A percentile compares a stretch with the other conserved stretches of the same genome.
Evolutionary conservation across 1,139 yeast species (phyloP).

Genomic region (Pichia sp.): DNA sequence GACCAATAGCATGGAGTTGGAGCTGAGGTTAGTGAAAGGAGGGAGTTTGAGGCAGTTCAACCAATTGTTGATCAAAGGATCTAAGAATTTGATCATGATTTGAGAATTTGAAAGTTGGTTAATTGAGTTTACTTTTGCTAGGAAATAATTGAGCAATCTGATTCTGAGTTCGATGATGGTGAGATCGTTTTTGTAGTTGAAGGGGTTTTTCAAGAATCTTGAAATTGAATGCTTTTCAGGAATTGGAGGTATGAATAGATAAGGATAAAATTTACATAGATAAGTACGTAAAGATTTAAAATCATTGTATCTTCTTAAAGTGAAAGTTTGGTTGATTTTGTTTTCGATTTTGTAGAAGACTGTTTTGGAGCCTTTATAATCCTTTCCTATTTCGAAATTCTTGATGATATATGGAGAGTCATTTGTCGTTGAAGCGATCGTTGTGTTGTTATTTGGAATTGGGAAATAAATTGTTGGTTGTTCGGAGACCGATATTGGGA

Average conservation of each 20-base stretch:
- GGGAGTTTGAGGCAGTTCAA: slow-evolving; percentile 25
- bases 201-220: slow-evolving; percentile 30
- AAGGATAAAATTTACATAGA: slow-evolving; percentile 46
- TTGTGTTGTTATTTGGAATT: not conserved
- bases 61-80: slow-evolving; percentile 31
- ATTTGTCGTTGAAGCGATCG: not conserved
- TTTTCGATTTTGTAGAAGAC: slow-evolving; percentile 31
- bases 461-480: slow-evolving; percentile 21
- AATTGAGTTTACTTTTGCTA: slow-evolving; percentile 23
- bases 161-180: slow-evolving; percentile 30
- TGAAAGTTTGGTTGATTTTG: slow-evolving; percentile 10
- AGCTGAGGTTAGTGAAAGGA: slow-evolving; percentile 32
- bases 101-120: slow-evolving; percentile 22
- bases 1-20: slow-evolving; percentile 31
- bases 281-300: slow-evolving; percentile 50
- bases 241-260: slow-evolving; percentile 52
- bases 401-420: slow-evolving; percentile 4
- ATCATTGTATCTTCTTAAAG: slow-evolving; percentile 49
- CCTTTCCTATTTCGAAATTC: slow-evolving; percentile 22
- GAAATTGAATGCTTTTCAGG: slow-evolving; percentile 56
- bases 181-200: slow-evolving; percentile 30
- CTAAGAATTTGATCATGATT: slow-evolving; percentile 29
- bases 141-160: slow-evolving; percentile 29
- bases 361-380: slow-evolving; percentile 26
- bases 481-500: slow-evolving; percentile 10